Conservation (phyloP, 192 early-diverging fungal species). For the Rhizophagus clarus region DNA sequence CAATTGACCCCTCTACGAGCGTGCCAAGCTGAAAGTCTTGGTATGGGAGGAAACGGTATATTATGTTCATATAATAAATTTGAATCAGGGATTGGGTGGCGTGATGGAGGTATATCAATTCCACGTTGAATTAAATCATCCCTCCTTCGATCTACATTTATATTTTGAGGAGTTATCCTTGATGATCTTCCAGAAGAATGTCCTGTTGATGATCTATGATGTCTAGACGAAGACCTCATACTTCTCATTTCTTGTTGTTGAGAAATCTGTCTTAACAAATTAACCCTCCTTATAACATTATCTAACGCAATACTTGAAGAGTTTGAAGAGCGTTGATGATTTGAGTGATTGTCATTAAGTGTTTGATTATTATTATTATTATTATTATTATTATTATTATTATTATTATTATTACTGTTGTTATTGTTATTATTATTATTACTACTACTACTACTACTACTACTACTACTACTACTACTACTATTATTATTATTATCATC, state of each 20-base stretch:
- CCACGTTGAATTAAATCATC: conserved; percentile 15
- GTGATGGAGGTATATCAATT: background rate
- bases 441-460: background rate
- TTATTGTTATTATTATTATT: conserved; percentile 15
- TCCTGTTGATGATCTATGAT: conserved; percentile 12
- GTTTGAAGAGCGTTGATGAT: background rate
- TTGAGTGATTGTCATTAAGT: background rate
- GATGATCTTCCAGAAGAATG: background rate
- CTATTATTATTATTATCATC: background rate
- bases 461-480: background rate
- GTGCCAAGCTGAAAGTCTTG: background rate
- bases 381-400: conserved; percentile 14
- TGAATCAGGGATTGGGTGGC: background rate
- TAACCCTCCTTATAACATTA: background rate
- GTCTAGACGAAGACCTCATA: conserved; percentile 9
- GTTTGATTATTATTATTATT: background rate
- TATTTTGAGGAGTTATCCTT: background rate
- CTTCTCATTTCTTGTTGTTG: conserved; percentile 12
- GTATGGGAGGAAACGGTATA: background rate
- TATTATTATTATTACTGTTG: background rate
- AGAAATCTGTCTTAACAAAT: conserved; percentile 21
- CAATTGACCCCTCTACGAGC: background rate
- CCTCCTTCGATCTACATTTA: background rate
- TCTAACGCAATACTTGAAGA: background rate
- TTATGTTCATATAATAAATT: background rate